Evolutionary conservation across 2,329 filamentous ascomycete genomes (phyloP).

Genomic region (Fusarium sp.): DNA sequence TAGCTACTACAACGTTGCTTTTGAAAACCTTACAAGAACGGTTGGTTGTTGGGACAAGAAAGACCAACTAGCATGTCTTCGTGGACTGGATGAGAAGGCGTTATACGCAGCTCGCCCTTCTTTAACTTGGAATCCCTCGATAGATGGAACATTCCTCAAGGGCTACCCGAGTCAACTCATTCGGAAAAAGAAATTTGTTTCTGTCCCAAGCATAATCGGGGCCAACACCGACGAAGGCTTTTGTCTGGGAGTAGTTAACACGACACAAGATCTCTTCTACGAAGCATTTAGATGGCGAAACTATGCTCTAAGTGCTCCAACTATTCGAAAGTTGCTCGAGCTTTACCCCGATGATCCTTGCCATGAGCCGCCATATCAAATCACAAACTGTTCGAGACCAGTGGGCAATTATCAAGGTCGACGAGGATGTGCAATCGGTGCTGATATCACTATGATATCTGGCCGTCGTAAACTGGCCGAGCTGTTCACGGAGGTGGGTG

Average conservation of each 20-base stretch:
- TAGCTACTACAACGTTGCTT: conserved; percentile 46
- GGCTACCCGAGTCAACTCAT: conserved; percentile 62
- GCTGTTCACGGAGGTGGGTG: conserved; percentile 52
- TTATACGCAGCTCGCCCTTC: conserved; percentile 54
- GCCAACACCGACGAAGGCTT: conserved; percentile 64
- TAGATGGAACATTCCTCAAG: conserved; percentile 62
- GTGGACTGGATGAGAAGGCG: conserved; percentile 48
- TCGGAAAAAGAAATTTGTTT: conserved; percentile 56
- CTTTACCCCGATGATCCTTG: conserved; percentile 64
- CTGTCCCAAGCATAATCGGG: conserved; percentile 60
- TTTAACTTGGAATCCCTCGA: conserved; percentile 57
- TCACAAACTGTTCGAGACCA: conserved; percentile 40
- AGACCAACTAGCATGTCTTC: conserved; percentile 55
- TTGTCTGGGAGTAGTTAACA: conserved; percentile 56
- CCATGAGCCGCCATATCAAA: conserved; percentile 55
- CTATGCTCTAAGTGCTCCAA: conserved; percentile 60
- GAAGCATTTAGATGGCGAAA: conserved; percentile 55
- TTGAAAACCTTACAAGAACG: conserved; percentile 45
- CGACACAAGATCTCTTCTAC: conserved; percentile 57
- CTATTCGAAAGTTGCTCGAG: conserved; percentile 57
- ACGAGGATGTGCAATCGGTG: conserved; percentile 59
- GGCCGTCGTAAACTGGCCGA: conserved; percentile 60
- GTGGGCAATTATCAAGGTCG: conserved; percentile 55
- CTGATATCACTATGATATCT: conserved; percentile 62
- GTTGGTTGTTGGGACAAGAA: conserved; percentile 50